Evolutionary conservation across 495 filamentous ascomycete species (phyloP), one percentile per base, ranked within the genome.

Genomic region (Achaetomiella virescens): DNA sequence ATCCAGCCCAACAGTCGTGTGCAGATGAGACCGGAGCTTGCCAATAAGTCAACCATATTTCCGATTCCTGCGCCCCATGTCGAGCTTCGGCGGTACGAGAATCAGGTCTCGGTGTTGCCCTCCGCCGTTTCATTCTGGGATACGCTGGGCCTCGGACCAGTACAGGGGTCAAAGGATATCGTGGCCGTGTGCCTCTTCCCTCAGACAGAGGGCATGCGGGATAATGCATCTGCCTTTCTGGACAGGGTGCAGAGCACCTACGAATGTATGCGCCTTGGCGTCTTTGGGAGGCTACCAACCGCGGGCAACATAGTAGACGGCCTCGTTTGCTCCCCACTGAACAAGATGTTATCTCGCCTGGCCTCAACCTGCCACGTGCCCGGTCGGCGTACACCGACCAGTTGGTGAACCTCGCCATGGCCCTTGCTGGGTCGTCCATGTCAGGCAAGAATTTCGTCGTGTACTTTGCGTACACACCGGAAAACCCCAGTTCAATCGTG

Each of bases 91-190:
- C 82, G 91, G 2, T 83, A 84, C 12, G 87, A 90, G 42, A 82
- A 80, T 6, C 81, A 75, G 48, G 75, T 93, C 35, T 88, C 95
- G 35, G 75, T 95, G 31, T 74, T 96, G 37, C 89, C 92, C 9
- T 77, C 91, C 6, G 86, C 89, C 1, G 66, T 96, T 9, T 66
- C 79, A 0, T 99, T 97, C 62, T 97, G 95, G 95, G 91, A 97
- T 60, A 87, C 85, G 21, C 78, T 97, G 56, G 87, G 89, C 6
- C 78, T 99, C 22, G 84, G 82, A 18, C 93, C 95, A 18, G 80
- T 83, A 31, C 81, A 83, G 66, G 90, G 89, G 1, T 58, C 75
- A 2, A 99, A 97, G 70, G 82, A 96, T 63, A 76, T 97, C 27
- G 80, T 81, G 10, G 82, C 84, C 12, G 83, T 90, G 61, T 95